Conservation (phyloP, 164 flowering plant genomes). For the Liquidambar formosana region DNA sequence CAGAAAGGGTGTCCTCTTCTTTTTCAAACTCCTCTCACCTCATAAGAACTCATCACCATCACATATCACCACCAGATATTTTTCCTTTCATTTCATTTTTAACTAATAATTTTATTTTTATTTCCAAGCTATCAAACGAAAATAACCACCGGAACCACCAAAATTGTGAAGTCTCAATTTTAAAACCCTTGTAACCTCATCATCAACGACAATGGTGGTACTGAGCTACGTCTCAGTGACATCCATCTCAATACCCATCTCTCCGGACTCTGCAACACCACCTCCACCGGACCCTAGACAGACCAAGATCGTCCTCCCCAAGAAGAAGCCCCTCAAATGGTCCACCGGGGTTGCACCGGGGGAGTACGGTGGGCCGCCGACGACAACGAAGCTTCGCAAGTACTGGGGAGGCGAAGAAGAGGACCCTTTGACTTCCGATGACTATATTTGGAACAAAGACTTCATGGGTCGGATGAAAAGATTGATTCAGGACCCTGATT, state of each 20-base stretch:
- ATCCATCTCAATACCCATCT: conserved; percentile 36
- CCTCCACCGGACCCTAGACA: conserved; percentile 31
- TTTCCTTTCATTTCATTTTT: too few relatives aligned
- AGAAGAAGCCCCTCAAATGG: conserved; percentile 82
- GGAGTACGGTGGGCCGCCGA: conserved; percentile 91
- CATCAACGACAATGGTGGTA: conserved; percentile 30
- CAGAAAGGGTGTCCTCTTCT: too few relatives aligned
- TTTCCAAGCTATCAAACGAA: too few relatives aligned
- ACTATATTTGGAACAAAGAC: conserved; percentile 86
- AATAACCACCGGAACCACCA: neutral
- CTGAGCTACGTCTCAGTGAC: conserved; percentile 43
- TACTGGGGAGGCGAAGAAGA: conserved; percentile 85
- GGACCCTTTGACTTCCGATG: conserved; percentile 80
- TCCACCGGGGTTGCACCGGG: conserved; percentile 89
- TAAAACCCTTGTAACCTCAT: too few relatives aligned
- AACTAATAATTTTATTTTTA: too few relatives aligned
- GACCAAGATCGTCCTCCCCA: conserved; percentile 75
- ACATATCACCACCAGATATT: too few relatives aligned
- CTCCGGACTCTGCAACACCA: conserved; percentile 31
- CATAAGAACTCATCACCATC: too few relatives aligned
- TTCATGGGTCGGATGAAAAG: conserved; percentile 76
- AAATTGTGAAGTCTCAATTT: too few relatives aligned
- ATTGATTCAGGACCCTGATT: conserved; percentile 42
- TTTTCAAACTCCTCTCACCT: too few relatives aligned
- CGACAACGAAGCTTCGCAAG: conserved; percentile 75